Conservation (phyloP, 2,329 filamentous ascomycete genomes). For the Fusarium sp. region DNA sequence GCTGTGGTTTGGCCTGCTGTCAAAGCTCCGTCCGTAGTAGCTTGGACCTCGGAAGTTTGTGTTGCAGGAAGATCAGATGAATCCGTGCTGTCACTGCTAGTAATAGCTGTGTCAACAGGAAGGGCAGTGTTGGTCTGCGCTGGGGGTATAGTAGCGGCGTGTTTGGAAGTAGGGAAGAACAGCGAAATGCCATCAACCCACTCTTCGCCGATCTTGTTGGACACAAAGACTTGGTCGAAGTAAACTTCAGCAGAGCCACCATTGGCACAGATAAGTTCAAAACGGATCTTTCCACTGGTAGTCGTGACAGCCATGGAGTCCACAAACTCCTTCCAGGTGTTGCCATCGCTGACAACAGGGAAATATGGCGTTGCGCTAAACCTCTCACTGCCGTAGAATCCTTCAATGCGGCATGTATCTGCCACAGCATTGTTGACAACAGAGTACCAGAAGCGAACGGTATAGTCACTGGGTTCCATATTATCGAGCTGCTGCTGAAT, state of each 20-base stretch:
- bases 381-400: conserved; percentile 28
- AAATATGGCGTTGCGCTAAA: conserved; percentile 42
- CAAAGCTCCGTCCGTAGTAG: not conserved
- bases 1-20: not conserved
- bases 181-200: conserved; percentile 39
- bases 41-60: not conserved
- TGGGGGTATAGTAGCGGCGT: conserved; percentile 16
- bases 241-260: conserved; percentile 39
- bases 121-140: conserved; percentile 19
- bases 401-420: conserved; percentile 41
- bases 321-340: conserved; percentile 32
- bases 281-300: conserved; percentile 36
- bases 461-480: conserved; percentile 37
- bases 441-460: conserved; percentile 43
- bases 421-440: conserved; percentile 31
- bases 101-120: conserved; percentile 2
- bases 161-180: conserved; percentile 31
- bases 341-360: conserved; percentile 14
- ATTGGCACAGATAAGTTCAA: conserved; percentile 36
- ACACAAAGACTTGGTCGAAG: conserved; percentile 46
- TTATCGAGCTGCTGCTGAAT: conserved; percentile 39
- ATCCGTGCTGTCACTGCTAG: not conserved
- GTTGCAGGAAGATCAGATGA: not conserved
- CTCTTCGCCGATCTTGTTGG: conserved; percentile 36
- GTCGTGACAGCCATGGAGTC: conserved; percentile 31